These are phyloP conservation scores for Talaromyces borbonicus DNA, from an alignment of 495 filamentous ascomycete genomes.

Conservation along the genomic window DNA sequence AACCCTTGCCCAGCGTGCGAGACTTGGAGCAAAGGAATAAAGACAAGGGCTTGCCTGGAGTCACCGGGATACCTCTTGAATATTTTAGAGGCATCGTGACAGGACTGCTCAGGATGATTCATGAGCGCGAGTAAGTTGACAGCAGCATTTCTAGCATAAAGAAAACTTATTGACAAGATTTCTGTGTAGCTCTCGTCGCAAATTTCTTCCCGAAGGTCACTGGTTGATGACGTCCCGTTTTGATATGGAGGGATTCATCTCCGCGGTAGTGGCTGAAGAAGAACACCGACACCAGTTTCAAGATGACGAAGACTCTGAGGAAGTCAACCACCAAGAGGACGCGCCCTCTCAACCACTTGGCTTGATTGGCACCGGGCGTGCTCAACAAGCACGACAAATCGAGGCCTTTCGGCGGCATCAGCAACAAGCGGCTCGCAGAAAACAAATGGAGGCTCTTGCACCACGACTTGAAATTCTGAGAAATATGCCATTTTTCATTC, in stretches of 20 bases:
- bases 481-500: slow-evolving; percentile 96
- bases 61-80: slow-evolving; percentile 64
- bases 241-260: slow-evolving; percentile 85
- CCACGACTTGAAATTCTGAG: slow-evolving; percentile 83
- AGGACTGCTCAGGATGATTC: slow-evolving; percentile 76
- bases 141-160: background rate
- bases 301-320: slow-evolving; percentile 44
- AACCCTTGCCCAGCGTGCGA: slow-evolving; percentile 16
- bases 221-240: slow-evolving; percentile 94
- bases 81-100: slow-evolving; percentile 75
- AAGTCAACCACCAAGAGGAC: slow-evolving; percentile 22
- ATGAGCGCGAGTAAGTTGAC: slow-evolving; percentile 68
- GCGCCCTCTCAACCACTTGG: slow-evolving; percentile 19
- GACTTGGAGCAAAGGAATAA: slow-evolving; percentile 30
- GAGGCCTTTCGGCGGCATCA: slow-evolving; percentile 50
- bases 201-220: slow-evolving; percentile 69
- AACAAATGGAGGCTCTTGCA: slow-evolving; percentile 63
- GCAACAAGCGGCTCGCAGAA: slow-evolving; percentile 52
- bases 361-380: slow-evolving; percentile 42
- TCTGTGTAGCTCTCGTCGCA: slow-evolving; percentile 56
- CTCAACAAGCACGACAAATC: slow-evolving; percentile 40
- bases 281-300: slow-evolving; percentile 63
- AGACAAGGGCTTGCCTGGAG: slow-evolving; percentile 40
- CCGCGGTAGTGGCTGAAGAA: slow-evolving; percentile 80
- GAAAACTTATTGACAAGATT: slow-evolving; percentile 8